phyloP scores from a whole-genome alignment of 2,329 filamentous ascomycete genomes.

The Pseudocercospora macadamiae region DNA sequence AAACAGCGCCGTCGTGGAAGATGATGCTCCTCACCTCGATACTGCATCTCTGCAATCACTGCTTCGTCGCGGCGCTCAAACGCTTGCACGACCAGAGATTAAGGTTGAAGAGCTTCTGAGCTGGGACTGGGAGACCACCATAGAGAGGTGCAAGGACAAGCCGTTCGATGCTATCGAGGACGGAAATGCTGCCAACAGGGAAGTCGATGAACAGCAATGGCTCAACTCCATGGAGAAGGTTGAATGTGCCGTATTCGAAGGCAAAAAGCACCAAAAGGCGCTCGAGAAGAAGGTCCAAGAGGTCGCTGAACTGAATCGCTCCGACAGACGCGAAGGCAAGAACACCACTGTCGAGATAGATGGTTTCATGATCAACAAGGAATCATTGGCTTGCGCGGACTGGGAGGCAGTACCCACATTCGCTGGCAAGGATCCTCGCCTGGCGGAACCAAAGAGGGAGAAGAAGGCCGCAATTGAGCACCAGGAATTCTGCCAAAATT shows the following conservation, averaged over 20 bases:
- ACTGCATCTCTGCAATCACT: conserved; percentile 58
- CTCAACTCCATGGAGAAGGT: conserved; percentile 60
- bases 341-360: conserved; percentile 61
- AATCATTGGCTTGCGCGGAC: conserved; percentile 55
- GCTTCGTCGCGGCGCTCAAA: conserved; percentile 58
- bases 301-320: conserved; percentile 37
- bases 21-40: conserved; percentile 56
- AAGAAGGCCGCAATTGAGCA: conserved; percentile 53
- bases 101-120: conserved; percentile 59
- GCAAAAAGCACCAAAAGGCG: conserved; percentile 53
- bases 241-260: conserved; percentile 60
- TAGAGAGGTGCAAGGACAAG: conserved; percentile 58
- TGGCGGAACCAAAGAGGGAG: conserved; percentile 53
- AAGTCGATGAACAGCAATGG: conserved; percentile 59
- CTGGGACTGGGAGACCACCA: conserved; percentile 60
- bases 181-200: conserved; percentile 31
- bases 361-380: conserved; percentile 60
- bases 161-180: conserved; percentile 47
- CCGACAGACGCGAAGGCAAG: conserved; percentile 58
- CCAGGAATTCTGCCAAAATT: conserved; percentile 58
- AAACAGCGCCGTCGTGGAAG: conserved; percentile 41
- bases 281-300: conserved; percentile 39
- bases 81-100: conserved; percentile 55
- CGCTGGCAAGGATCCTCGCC: conserved; percentile 57
- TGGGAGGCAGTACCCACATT: conserved; percentile 63